phyloP scores from a whole-genome alignment of 2,329 filamentous ascomycete species.

The Thelonectria rubi region DNA sequence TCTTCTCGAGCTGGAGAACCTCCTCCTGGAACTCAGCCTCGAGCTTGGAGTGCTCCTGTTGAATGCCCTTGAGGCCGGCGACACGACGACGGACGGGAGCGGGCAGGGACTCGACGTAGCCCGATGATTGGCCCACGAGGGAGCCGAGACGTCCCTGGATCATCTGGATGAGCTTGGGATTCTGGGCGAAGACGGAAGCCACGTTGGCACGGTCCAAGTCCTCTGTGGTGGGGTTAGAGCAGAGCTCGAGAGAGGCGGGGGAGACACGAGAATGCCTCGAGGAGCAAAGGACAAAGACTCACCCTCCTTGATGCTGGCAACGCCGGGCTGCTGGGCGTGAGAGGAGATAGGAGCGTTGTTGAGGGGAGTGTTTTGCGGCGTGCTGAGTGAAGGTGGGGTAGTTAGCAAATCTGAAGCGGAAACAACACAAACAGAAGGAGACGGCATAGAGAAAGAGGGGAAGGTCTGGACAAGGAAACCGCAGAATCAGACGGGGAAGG shows the following conservation, averaged over 20 bases:
- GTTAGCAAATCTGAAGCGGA: conserved; percentile 45
- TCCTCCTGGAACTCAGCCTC: conserved; percentile 99
- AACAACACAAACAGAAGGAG: conserved; percentile 25
- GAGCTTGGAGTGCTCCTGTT: conserved; percentile 98
- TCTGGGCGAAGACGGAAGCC: conserved; percentile 93
- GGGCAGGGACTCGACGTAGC: conserved; percentile 97
- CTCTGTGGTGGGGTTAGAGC: conserved; percentile 64
- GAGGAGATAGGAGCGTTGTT: conserved; percentile 97
- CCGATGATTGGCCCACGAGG: conserved; percentile 93
- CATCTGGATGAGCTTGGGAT: conserved; percentile 94
- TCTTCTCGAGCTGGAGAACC: conserved; percentile 97
- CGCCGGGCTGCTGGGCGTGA: conserved; percentile 92
- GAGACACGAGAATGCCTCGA: background rate
- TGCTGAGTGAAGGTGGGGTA: conserved; percentile 71
- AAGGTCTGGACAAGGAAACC: conserved; percentile 6
- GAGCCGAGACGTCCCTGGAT: conserved; percentile 96
- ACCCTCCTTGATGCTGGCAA: conserved; percentile 98
- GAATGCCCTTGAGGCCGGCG: conserved; percentile 94
- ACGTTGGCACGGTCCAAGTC: conserved; percentile 87
- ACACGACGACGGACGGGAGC: conserved; percentile 90
- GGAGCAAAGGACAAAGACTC: conserved; percentile 48
- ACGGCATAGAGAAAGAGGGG: conserved; percentile 17
- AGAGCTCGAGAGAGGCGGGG: conserved; percentile 18
- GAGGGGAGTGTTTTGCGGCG: conserved; percentile 97
- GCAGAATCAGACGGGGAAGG: conserved; percentile 14